Evolutionary conservation across 1,284 basidiomycete species (phyloP).

Genomic region (Fomitopsis schrenkii): DNA sequence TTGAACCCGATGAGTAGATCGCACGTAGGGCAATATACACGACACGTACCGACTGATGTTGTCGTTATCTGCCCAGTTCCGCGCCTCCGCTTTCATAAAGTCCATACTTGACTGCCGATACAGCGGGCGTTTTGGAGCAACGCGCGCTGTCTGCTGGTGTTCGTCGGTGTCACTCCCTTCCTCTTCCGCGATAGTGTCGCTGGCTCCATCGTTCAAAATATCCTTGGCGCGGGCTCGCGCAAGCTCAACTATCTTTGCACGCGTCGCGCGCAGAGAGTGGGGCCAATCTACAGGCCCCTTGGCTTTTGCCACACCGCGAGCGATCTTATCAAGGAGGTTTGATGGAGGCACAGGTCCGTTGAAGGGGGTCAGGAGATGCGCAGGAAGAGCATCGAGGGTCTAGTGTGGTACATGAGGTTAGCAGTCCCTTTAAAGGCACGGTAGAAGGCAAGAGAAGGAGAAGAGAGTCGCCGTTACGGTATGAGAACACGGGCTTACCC

Average conservation of each 20-base stretch:
- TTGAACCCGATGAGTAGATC: conserved; percentile 9
- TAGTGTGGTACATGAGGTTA: conserved; percentile 23
- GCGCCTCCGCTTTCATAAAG: conserved; percentile 52
- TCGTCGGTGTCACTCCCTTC: conserved; percentile 32
- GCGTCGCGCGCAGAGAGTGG: conserved; percentile 73
- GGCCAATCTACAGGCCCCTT: conserved; percentile 76
- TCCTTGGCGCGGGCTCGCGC: conserved; percentile 61
- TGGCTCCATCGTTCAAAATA: conserved; percentile 33
- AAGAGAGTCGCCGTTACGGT: conserved; percentile 5
- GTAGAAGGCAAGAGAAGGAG: neutral
- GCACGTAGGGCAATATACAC: conserved; percentile 5
- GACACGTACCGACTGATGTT: conserved; percentile 56
- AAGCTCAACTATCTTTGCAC: conserved; percentile 73
- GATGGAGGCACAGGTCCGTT: conserved; percentile 75
- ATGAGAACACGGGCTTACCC: conserved; percentile 41
- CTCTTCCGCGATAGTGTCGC: conserved; percentile 33
- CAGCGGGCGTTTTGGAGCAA: conserved; percentile 48
- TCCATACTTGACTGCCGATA: conserved; percentile 84
- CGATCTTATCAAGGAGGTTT: conserved; percentile 80
- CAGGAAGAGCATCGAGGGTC: conserved; percentile 80
- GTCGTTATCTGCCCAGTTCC: conserved; percentile 47
- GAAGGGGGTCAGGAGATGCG: conserved; percentile 77
- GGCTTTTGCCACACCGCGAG: conserved; percentile 63
- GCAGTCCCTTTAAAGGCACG: neutral
- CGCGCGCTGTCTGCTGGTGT: conserved; percentile 39